phyloP scores from a whole-genome alignment of 1,139 yeast genomes.

The Saccharomyces pastorianus region DNA sequence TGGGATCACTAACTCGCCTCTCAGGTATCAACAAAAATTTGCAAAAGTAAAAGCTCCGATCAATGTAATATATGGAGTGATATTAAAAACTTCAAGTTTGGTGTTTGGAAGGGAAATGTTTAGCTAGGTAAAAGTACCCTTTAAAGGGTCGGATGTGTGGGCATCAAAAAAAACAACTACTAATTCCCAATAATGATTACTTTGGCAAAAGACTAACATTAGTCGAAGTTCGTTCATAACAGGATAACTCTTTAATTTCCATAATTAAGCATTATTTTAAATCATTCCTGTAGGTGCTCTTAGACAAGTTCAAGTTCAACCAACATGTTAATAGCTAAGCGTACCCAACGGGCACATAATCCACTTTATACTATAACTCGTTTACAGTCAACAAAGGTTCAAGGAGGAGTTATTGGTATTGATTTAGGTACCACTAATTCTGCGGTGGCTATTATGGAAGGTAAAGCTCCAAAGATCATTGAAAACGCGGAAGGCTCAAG shows the following conservation, averaged over 20 bases:
- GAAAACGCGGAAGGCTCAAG: conserved; percentile 99
- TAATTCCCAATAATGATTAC: background rate
- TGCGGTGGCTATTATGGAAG: conserved; percentile 97
- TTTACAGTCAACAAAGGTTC: conserved; percentile 44
- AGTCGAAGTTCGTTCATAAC: background rate
- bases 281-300: background rate
- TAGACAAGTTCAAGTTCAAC: background rate
- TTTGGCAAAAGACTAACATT: background rate
- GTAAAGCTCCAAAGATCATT: conserved; percentile 90
- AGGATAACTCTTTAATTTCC: background rate
- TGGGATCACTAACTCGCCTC: background rate
- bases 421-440: conserved; percentile 99
- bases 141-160: background rate
- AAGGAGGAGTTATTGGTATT: conserved; percentile 81
- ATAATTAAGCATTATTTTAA: background rate
- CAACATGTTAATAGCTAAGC: background rate
- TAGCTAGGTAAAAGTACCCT: background rate
- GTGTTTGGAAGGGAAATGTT: background rate
- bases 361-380: conserved; percentile 11
- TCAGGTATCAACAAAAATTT: background rate
- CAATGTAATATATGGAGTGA: background rate
- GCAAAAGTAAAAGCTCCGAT: background rate
- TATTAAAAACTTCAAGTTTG: background rate
- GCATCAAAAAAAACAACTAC: background rate
- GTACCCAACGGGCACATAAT: background rate